A percentile compares a stretch with the other conserved stretches of the same genome.
These are phyloP conservation scores for Aspergillus udagawae DNA, from an alignment of 2,329 filamentous ascomycete species.

Conservation along the genomic window DNA sequence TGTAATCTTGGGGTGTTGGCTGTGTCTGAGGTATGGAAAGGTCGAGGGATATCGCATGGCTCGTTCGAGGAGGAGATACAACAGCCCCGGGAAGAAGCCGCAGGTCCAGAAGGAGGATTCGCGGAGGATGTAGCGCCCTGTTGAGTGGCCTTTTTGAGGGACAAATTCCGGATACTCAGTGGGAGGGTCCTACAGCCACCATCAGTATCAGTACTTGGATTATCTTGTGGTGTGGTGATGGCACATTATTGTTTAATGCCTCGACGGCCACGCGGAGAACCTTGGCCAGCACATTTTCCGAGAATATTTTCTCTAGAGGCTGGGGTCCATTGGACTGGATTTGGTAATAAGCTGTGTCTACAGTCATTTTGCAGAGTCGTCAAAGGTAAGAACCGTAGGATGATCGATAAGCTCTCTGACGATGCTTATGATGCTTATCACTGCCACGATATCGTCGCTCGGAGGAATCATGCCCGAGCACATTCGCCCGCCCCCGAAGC, in stretches of 20 bases:
- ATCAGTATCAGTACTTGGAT: not conserved
- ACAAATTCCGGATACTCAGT: conserved; percentile 2
- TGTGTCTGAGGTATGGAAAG: not conserved
- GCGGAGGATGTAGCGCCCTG: conserved; percentile 9
- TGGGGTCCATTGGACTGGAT: not conserved
- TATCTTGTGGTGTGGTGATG: not conserved
- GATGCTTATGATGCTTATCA: not conserved
- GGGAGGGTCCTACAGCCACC: not conserved
- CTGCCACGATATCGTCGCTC: not conserved
- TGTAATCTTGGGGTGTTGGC: not conserved
- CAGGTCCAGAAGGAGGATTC: conserved; percentile 21
- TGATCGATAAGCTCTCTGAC: not conserved
- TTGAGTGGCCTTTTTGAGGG: conserved; percentile 6
- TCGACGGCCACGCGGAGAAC: conserved; percentile 9
- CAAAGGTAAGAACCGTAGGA: not conserved
- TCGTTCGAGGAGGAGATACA: conserved; percentile 15
- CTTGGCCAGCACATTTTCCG: conserved; percentile 14
- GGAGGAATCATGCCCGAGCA: not conserved
- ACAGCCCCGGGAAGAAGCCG: conserved; percentile 19
- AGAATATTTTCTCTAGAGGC: conserved; percentile 5
- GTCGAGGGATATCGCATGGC: conserved; percentile 7
- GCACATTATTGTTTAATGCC: conserved; percentile 5
- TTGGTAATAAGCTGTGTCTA: not conserved
- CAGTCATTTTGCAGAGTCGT: not conserved
- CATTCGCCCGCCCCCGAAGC: not conserved